phyloP scores from a whole-genome alignment of 1,139 yeast species.

The Diutina neorugosa region DNA sequence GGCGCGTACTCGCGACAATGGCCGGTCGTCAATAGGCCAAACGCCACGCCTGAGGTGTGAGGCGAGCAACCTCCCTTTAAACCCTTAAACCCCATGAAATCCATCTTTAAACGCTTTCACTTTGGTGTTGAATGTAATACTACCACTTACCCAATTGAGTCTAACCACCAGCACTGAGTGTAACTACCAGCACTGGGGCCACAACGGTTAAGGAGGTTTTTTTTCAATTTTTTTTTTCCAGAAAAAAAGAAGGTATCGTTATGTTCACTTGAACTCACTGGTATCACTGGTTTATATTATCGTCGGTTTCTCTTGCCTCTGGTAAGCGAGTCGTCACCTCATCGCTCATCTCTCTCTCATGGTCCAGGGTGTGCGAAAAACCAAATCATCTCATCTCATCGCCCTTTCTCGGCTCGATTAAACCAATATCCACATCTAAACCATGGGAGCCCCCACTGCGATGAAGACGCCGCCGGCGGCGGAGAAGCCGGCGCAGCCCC shows the following conservation, averaged over 20 bases:
- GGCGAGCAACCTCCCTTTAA: neutral
- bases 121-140: no score
- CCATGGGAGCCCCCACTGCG: conserved; percentile 71
- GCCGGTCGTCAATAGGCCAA: neutral
- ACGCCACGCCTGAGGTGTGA: neutral
- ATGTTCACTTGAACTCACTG: neutral
- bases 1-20: neutral
- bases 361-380: neutral
- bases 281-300: no score
- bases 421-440: neutral
- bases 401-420: neutral
- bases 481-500: conserved; percentile 8
- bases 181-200: neutral
- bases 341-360: neutral
- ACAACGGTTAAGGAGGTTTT: no score
- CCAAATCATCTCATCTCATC: neutral
- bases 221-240: neutral
- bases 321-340: no score
- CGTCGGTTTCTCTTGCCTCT: neutral
- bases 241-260: neutral
- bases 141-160: neutral
- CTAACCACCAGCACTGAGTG: neutral
- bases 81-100: no score
- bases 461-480: conserved; percentile 18
- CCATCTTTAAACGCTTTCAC: no score